Percentiles rank a stretch among this genome's conserved stretches.
Evolutionary conservation across 73 alveolate genomes (phyloP).

Genomic region (Paramecium sonneborni): DNA sequence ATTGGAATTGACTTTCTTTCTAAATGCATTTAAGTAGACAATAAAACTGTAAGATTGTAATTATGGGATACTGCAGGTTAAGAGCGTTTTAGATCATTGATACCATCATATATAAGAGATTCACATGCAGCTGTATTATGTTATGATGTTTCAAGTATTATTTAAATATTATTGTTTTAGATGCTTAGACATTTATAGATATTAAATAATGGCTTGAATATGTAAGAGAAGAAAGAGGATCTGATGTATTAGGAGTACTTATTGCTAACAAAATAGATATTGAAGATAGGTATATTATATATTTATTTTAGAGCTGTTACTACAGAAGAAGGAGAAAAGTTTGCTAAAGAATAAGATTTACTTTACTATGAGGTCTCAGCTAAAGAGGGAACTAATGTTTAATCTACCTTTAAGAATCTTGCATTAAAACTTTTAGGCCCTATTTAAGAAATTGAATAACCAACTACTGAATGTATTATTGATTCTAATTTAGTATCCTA

Average conservation of each 20-base stretch:
- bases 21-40: constrained; percentile 86
- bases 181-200: constrained; percentile 42
- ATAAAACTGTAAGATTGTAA: constrained; percentile 81
- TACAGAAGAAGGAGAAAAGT: constrained; percentile 66
- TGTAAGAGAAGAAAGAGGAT: constrained; percentile 86
- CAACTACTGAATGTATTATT: neutral
- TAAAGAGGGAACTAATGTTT: constrained; percentile 66
- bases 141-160: constrained; percentile 81
- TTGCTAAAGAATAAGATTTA: constrained; percentile 59
- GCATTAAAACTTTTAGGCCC: constrained; percentile 46
- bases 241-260: constrained; percentile 84
- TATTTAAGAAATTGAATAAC: neutral
- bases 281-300: constrained; percentile 70
- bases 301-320: constrained; percentile 63
- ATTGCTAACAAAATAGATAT: constrained; percentile 94
- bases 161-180: neutral
- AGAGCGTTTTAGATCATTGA: constrained; percentile 79
- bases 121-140: constrained; percentile 80
- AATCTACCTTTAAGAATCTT: constrained; percentile 40
- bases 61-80: constrained; percentile 85
- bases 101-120: constrained; percentile 84
- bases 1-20: constrained; percentile 96
- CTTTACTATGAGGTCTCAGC: constrained; percentile 67
- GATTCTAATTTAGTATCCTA: neutral
- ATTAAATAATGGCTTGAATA: constrained; percentile 63